Base-by-base conservation (phyloP, 2,329 filamentous ascomycete genomes). In the Arthrobotrys megalospora region DNA sequence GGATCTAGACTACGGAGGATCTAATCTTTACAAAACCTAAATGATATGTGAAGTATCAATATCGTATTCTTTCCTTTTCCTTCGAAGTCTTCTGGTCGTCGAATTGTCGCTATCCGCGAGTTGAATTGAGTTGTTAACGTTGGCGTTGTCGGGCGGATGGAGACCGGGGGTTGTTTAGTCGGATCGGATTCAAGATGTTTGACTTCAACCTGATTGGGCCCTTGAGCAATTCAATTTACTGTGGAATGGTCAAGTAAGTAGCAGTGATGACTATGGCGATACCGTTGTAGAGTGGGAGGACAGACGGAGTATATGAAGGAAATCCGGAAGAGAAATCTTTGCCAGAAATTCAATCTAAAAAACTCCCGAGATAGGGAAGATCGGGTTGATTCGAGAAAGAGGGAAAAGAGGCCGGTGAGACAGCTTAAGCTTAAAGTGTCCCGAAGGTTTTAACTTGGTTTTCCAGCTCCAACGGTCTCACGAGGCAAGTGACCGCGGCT, bases 11-110 rank as follows among this genome's bases (percentile, higher is more conserved):
- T 66, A 73, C 69, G 60, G 52, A 41, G 55, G 69, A 73, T 73
- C 69, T 73, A 73, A 60, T 73, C 69, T 73, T 58, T 66, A 73
- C 69, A 73, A 65, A 73, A 73, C 60, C 69, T 64, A 47, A 65
- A 60, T 19, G 38, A 34, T 43, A 41, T 58, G 16, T 5, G 32
- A 38, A 19, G 24, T 38, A 47, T 43, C 55, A 21, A 19, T 63
- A 62, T 55, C 52, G 52, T 58, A 60, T 60, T 60, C n/a, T 58
- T 69, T n/a, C 52, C 16, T 50, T 63, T 65, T 43, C 34, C 36
- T 43, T 19, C 19, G 36, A 58, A 24, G 19, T n/a, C 10, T 19
- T 16, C 28, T 21, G 53, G 34, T n/a, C 28, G 11, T 32, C 38
- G 52, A 14, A 45, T 47, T 36, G 64, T 21, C 10, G 28, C 32